A percentile compares a stretch with the other conserved stretches of the same genome.
Evolutionary conservation across 495 filamentous ascomycete genomes (phyloP).

Genomic region (Rhizodiscina lignyota): DNA sequence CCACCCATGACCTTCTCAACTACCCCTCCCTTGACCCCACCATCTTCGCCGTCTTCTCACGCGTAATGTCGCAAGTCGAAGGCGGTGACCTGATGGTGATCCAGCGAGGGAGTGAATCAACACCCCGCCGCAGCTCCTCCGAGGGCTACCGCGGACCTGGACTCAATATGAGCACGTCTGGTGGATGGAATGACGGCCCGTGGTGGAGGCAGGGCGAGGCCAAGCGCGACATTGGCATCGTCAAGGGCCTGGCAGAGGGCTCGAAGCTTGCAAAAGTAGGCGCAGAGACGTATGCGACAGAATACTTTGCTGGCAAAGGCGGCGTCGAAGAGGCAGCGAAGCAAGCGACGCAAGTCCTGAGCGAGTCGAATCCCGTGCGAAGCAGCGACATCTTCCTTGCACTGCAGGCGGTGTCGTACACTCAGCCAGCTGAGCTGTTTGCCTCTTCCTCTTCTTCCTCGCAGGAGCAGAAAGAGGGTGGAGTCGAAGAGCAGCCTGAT

Average conservation of each 20-base stretch:
- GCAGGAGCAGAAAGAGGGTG: constrained; percentile 30
- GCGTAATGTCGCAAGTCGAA: constrained; percentile 97
- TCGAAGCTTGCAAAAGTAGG: constrained; percentile 77
- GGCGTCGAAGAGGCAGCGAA: constrained; percentile 68
- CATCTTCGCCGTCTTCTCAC: constrained; percentile 82
- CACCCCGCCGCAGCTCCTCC: constrained; percentile 44
- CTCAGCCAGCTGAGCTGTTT: constrained; percentile 47
- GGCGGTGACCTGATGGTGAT: constrained; percentile 94
- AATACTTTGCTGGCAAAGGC: constrained; percentile 61
- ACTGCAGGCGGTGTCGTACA: constrained; percentile 67
- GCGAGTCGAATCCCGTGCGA: constrained; percentile 74
- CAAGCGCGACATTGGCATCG: constrained; percentile 60
- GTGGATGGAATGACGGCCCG: constrained; percentile 78
- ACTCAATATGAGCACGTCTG: constrained; percentile 4
- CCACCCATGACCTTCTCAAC: constrained; percentile 83
- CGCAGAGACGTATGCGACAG: constrained; percentile 71
- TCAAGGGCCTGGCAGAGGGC: constrained; percentile 67
- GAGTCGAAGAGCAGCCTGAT: constrained; percentile 33
- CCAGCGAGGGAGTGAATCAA: constrained; percentile 76
- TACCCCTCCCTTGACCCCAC: constrained; percentile 92
- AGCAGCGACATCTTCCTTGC: constrained; percentile 90
- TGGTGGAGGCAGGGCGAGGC: constrained; percentile 74
- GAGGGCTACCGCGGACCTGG: constrained; percentile 38
- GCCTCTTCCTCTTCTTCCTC: constrained; percentile 15
- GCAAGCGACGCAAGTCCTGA: constrained; percentile 53